phyloP scores from a whole-genome alignment of 495 filamentous ascomycete species.

The Glutinoglossum americanum region DNA sequence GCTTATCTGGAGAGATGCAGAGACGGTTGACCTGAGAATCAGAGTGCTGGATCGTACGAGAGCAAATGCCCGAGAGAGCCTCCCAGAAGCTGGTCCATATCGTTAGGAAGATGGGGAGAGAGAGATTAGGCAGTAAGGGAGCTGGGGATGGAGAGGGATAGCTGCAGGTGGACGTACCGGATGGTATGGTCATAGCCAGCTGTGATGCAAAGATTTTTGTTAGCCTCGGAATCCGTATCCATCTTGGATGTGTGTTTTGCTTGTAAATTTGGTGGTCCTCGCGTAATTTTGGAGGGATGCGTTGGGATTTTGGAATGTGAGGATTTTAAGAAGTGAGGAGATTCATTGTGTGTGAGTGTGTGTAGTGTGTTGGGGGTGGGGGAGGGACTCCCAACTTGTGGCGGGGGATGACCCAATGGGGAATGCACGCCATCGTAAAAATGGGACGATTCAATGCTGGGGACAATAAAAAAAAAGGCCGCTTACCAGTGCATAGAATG shows the following conservation, averaged over 20 bases:
- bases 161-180: slow-evolving; percentile 40
- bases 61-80: slow-evolving; percentile 90
- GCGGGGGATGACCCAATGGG: no score
- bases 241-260: slow-evolving; percentile 5
- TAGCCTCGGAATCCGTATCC: background rate
- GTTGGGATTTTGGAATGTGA: no score
- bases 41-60: slow-evolving; percentile 88
- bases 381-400: no score
- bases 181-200: slow-evolving; percentile 99
- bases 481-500: slow-evolving; percentile 67
- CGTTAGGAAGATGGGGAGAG: background rate
- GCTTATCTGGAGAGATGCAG: slow-evolving; percentile 95
- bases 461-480: background rate
- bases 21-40: slow-evolving; percentile 97
- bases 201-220: slow-evolving; percentile 17
- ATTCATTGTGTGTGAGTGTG: no score
- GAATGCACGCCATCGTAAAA: no score
- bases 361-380: no score
- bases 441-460: background rate
- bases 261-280: background rate
- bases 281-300: background rate
- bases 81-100: slow-evolving; percentile 74
- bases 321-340: no score
- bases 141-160: background rate
- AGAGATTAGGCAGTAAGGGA: background rate